Base-by-base conservation (phyloP, 2,329 filamentous ascomycete genomes). In the Zasmidium cellare region DNA sequence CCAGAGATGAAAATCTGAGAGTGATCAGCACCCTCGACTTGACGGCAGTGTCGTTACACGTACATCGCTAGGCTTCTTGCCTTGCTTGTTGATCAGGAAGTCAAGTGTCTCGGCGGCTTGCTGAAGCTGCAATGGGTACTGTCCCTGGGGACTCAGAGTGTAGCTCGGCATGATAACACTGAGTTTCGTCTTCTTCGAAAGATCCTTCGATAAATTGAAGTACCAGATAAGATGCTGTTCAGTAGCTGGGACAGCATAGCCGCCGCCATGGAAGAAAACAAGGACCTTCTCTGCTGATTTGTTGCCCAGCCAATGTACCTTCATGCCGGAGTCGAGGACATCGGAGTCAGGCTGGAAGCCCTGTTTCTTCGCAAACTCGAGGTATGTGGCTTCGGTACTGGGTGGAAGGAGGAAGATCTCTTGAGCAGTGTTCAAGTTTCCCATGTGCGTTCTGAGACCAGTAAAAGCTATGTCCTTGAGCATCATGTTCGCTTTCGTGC, bases 111-210 rank as follows among this genome's bases (percentile, higher is more conserved):
- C 71, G 19, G 76, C 71, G 12, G 76, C 79, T 70, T 84, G 77
- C 58, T 72, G 69, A 7, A 83, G 70, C 61, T 82, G 79, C 6
- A 73, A 71, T 1, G 81, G 81, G 64, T 82, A 83, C 44, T 69
- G 67, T 3, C 59, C 69, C n/a, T 51, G 46, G 16, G 64, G 65
- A 2, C 79, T 79, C n/a, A 87, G 77, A 23, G 80, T 81, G 70
- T 88, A 88, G 41, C 80, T 79, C n/a, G 85, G 75, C 22, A 83
- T 70, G 50, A 86, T 77, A 49, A 83, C 71, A 28, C 75, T 73
- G 52, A 81, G 77, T 45, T 76, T 78, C 24, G 70, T 69, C n/a
- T 71, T 67, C 53, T 67, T 66, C 25, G 60, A 63, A 19, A 81
- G 69, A n/a, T 75, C 70, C 38, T 75, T 70, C 51, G 78, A 70